These are phyloP conservation scores for Ochetophila trinervis DNA, from an alignment of 306 rosid genomes.

Conservation along the genomic window DNA sequence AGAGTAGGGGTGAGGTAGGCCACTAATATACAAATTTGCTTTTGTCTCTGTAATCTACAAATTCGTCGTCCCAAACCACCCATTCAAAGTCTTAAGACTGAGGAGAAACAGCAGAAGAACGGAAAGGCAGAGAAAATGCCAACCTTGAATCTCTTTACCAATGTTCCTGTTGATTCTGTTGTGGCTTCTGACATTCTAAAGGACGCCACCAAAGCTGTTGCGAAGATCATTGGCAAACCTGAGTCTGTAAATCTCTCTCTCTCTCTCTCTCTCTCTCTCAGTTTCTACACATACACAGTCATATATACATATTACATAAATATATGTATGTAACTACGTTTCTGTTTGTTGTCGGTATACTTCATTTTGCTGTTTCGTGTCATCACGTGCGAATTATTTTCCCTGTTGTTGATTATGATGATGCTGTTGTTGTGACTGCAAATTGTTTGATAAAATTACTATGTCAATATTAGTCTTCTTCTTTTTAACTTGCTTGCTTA, in stretches of 20 bases:
- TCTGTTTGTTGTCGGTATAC: background rate
- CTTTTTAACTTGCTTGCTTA: background rate
- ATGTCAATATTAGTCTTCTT: background rate
- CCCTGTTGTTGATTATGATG: background rate
- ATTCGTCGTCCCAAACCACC: constrained; percentile 9
- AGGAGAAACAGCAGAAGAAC: background rate
- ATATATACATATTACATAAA: background rate
- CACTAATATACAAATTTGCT: too few species aligned
- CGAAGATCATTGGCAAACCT: constrained; percentile 88
- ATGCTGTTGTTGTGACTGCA: constrained; percentile 18
- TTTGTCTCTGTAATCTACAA: constrained; percentile 9
- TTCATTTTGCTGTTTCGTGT: background rate
- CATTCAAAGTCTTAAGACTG: background rate
- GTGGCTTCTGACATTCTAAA: constrained; percentile 85
- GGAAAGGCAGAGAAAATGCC: constrained; percentile 46
- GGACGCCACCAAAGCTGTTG: constrained; percentile 90
- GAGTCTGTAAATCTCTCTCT: constrained; percentile 62
- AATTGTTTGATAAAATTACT: constrained; percentile 53
- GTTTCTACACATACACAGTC: background rate
- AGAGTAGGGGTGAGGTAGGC: too few species aligned
- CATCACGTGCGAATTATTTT: too few species aligned
- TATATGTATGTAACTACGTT: background rate
- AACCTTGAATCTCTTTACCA: constrained; percentile 75
- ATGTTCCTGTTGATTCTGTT: constrained; percentile 81
- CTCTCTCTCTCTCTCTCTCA: background rate